phyloP scores from a whole-genome alignment of 768 basidiomycete genomes.

The Agaricus bisporus region DNA sequence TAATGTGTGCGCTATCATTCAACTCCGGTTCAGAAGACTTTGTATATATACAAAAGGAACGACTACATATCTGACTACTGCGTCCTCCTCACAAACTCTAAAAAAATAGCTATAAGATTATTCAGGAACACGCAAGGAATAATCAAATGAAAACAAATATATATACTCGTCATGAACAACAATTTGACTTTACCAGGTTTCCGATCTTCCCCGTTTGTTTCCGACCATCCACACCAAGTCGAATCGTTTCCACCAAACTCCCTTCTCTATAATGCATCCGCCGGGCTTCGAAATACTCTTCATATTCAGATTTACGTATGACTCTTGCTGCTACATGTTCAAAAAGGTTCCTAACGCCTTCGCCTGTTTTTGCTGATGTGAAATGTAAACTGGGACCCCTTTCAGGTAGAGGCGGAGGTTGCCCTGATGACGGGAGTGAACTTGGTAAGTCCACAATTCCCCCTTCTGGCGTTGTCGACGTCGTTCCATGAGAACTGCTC shows the following conservation, averaged over 20 bases:
- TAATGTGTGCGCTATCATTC: too few relatives aligned
- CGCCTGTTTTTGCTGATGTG: constrained; percentile 74
- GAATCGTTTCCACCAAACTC: constrained; percentile 30
- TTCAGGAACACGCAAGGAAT: neutral
- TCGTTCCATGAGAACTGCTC: neutral
- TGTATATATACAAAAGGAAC: too few relatives aligned
- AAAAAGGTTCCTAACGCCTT: constrained; percentile 68
- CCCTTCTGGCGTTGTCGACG: neutral
- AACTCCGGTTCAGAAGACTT: too few relatives aligned
- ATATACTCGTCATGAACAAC: constrained; percentile 6
- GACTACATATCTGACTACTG: neutral
- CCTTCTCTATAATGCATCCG: constrained; percentile 34
- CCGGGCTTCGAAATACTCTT: constrained; percentile 47
- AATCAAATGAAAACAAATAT: neutral
- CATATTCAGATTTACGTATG: constrained; percentile 57
- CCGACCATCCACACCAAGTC: constrained; percentile 18
- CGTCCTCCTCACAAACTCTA: neutral
- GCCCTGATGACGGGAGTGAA: constrained; percentile 12
- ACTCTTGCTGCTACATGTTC: constrained; percentile 68
- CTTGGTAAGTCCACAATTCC: neutral
- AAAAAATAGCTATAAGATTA: neutral
- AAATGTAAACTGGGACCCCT: constrained; percentile 64
- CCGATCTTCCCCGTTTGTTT: constrained; percentile 1
- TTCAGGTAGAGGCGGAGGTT: constrained; percentile 29
- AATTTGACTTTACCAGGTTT: constrained; percentile 2